Evolutionary conservation across 768 basidiomycete species (phyloP).

Genomic region (Calocybe gangraenosa): DNA sequence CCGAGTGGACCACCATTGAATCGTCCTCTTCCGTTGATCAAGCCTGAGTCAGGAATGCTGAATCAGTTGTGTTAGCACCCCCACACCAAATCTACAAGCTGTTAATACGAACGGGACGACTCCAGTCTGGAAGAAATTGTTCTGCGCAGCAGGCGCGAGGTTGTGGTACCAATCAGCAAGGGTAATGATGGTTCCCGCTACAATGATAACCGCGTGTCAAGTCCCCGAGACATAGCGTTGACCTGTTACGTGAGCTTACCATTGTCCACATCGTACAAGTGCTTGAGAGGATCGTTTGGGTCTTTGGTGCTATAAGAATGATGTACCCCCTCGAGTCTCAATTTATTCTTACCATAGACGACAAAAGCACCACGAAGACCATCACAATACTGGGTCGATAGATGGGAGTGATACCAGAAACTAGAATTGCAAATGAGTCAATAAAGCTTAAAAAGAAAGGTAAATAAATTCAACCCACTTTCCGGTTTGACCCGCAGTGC

Average conservation of each 20-base stretch:
- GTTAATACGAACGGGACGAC: constrained; percentile 23
- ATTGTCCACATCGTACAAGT: constrained; percentile 38
- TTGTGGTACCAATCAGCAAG: constrained; percentile 28
- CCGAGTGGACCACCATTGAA: constrained; percentile 36
- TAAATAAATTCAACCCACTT: constrained; percentile 11
- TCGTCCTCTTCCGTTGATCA: constrained; percentile 43
- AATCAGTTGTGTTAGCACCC: neutral
- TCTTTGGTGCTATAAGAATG: constrained; percentile 15
- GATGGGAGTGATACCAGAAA: constrained; percentile 38
- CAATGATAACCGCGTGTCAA: neutral
- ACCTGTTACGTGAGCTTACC: constrained; percentile 16
- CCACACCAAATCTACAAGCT: too few species aligned
- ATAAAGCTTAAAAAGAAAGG: neutral
- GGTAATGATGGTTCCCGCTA: constrained; percentile 32
- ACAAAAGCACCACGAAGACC: constrained; percentile 32
- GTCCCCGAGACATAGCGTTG: neutral
- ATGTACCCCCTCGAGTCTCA: neutral
- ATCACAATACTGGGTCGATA: constrained; percentile 46
- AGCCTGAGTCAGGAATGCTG: constrained; percentile 33
- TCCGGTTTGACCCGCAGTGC: constrained; percentile 29
- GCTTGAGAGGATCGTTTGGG: constrained; percentile 30
- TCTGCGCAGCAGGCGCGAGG: constrained; percentile 33
- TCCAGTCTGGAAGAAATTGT: constrained; percentile 27
- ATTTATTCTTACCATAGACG: constrained; percentile 23
- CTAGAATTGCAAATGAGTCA: constrained; percentile 1